Conservation (phyloP, 192 early-diverging fungal genomes). For the Gigaspora rosea region DNA sequence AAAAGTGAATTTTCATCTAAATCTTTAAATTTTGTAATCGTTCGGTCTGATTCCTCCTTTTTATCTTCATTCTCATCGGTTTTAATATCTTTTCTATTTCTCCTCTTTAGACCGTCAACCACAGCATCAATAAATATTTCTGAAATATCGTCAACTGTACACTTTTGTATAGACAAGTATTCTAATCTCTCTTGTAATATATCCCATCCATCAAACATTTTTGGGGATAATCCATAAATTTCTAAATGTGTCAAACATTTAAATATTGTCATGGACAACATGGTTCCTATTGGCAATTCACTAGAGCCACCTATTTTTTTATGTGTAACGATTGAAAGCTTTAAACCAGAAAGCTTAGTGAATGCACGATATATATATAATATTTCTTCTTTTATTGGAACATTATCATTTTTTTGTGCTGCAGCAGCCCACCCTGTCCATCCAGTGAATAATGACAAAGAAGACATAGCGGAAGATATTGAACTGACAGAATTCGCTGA, state of each 20-base stretch:
- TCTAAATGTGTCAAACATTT: constrained; percentile 51
- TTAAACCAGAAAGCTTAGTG: constrained; percentile 44
- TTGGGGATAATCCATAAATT: constrained; percentile 49
- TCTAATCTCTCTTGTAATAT: constrained; percentile 44
- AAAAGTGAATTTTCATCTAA: constrained; percentile 26
- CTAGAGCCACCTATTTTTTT: constrained; percentile 33
- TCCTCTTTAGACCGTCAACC: constrained; percentile 38
- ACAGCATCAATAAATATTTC: constrained; percentile 49
- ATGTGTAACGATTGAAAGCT: constrained; percentile 41
- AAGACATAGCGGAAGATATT: constrained; percentile 46
- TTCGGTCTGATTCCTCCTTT: background rate
- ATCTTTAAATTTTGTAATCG: background rate
- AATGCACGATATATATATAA: constrained; percentile 51
- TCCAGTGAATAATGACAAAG: constrained; percentile 43
- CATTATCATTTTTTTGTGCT: constrained; percentile 7
- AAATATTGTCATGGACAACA: constrained; percentile 44
- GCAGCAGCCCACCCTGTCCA: constrained; percentile 50
- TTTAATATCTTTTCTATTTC: constrained; percentile 35
- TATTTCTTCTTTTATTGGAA: constrained; percentile 51
- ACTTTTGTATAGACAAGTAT: constrained; percentile 44
- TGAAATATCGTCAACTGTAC: constrained; percentile 49
- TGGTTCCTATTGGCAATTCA: constrained; percentile 17
- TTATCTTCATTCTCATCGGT: constrained; percentile 29
- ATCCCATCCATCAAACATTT: constrained; percentile 50
- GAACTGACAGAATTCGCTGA: constrained; percentile 41